Evolutionary conservation across 2,329 filamentous ascomycete genomes (phyloP), one percentile per base, ranked within the genome.

Genomic region (Colletotrichum graminicola): DNA sequence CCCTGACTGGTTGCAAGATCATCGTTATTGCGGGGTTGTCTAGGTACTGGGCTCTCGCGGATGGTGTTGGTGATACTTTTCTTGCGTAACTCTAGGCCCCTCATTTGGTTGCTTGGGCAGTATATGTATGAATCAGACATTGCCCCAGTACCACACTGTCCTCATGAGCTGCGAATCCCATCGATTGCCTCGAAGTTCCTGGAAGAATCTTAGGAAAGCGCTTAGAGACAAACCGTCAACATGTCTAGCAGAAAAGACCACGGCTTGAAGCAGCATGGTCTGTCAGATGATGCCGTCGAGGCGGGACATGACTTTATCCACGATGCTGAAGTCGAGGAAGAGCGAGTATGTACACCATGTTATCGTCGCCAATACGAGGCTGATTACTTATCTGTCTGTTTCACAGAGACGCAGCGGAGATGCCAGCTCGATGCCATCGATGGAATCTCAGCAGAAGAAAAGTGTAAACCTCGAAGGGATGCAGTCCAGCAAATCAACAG

Each of bases 241-340:
- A 71, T 71, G 63, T 71, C 67, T 1, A 62, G 57, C 45, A 51
- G 64, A 3, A 67, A 67, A 29, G 63, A 71, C 11, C 67, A 71
- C 21, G 64, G 67, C 3, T 51, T 62, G 3, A 71, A 71, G 57
- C 34, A 67, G 43, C 67, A 71, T 4, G 67, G 67, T 2, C 63
- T 71, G 34, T 67, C 67, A 29, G 67, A 67, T 23, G 67, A 71
- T 8, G 80, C 79, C 21, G 62, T 77, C 8, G 79, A 80, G 64
- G 67, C 67, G 4, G 68, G 71, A 8, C 80, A 81, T 56, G 80
- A 81, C 23, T 75, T 81, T 55, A 81, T 81, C 23, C 79, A 81
- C 60, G 65, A 75, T 4, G 80, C 79, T 39, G 80, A 81, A 61
- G n/a, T 76, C 0, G 78, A 80, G 56, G 79, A 80, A 62, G 79